These are phyloP conservation scores for Penicillium sp. DNA, from an alignment of 2,329 filamentous ascomycete species.

Conservation along the genomic window DNA sequence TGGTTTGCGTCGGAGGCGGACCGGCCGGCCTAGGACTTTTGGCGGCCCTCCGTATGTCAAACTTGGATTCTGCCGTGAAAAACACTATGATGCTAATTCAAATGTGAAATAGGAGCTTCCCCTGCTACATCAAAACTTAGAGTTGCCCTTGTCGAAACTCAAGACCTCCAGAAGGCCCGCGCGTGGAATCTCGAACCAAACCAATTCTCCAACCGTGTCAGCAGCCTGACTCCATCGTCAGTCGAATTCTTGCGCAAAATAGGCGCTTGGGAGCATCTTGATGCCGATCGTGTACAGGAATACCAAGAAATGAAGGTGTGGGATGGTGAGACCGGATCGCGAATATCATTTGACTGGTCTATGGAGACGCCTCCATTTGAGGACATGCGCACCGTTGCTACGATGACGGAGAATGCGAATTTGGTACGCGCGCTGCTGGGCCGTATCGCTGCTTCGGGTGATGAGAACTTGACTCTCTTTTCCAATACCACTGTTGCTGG, in stretches of 20 bases:
- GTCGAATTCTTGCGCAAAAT: constrained; percentile 75
- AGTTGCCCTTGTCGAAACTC: constrained; percentile 83
- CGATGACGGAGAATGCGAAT: constrained; percentile 95
- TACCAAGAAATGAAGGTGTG: constrained; percentile 98
- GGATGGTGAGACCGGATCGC: constrained; percentile 84
- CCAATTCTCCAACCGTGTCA: constrained; percentile 87
- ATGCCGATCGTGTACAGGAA: constrained; percentile 66
- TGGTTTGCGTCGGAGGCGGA: constrained; percentile 84
- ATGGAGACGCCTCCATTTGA: constrained; percentile 43
- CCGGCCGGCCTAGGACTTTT: constrained; percentile 81
- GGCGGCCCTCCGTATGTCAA: constrained; percentile 62
- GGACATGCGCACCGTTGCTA: constrained; percentile 66
- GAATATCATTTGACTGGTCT: constrained; percentile 81
- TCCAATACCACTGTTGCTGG: constrained; percentile 70
- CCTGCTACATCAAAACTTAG: constrained; percentile 69
- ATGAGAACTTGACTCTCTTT: constrained; percentile 57
- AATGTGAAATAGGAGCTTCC: constrained; percentile 57
- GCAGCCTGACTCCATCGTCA: constrained; percentile 84
- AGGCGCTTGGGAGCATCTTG: constrained; percentile 76
- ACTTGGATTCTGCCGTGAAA: background rate
- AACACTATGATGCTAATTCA: background rate
- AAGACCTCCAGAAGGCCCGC: constrained; percentile 67
- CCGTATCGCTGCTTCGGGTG: constrained; percentile 62
- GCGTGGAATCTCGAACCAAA: constrained; percentile 61
- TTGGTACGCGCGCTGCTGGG: constrained; percentile 71